Conservation (phyloP, 2,329 filamentous ascomycete genomes). For the Diplocarpon rosae region DNA sequence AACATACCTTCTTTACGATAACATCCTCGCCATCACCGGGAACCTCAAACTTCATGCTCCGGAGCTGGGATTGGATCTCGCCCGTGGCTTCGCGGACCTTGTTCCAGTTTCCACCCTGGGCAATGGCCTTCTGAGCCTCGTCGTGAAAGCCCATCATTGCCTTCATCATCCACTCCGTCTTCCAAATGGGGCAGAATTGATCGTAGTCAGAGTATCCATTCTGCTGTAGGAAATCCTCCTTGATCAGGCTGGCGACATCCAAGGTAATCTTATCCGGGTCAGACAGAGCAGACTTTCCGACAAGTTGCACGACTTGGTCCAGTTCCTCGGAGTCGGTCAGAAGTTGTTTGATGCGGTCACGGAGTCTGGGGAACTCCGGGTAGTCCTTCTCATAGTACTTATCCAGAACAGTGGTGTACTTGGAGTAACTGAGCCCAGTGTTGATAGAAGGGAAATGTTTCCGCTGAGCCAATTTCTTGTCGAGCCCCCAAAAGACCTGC, state of each 20-base stretch:
- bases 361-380: constrained; percentile 85
- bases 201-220: constrained; percentile 99
- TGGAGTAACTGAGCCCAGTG: constrained; percentile 88
- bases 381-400: constrained; percentile 90
- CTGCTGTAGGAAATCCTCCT: constrained; percentile 98
- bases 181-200: constrained; percentile 98
- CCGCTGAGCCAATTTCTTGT: constrained; percentile 98
- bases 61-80: constrained; percentile 74
- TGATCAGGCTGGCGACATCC: constrained; percentile 81
- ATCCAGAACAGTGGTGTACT: constrained; percentile 83
- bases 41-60: constrained; percentile 94
- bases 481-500: constrained; percentile 98
- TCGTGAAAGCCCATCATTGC: constrained; percentile 97
- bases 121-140: constrained; percentile 89
- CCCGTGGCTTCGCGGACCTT: constrained; percentile 86
- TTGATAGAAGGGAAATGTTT: constrained; percentile 99
- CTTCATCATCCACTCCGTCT: constrained; percentile 99
- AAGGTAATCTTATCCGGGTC: constrained; percentile 98
- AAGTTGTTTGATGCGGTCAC: constrained; percentile 87
- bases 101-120: constrained; percentile 81
- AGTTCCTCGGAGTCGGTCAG: constrained; percentile 92
- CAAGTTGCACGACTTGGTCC: constrained; percentile 96
- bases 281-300: constrained; percentile 92
- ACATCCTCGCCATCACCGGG: constrained; percentile 73
- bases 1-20: constrained; percentile 69